Evolutionary conservation across 208 protist genomes (phyloP).

Genomic region (Trypanosoma lewisi): DNA sequence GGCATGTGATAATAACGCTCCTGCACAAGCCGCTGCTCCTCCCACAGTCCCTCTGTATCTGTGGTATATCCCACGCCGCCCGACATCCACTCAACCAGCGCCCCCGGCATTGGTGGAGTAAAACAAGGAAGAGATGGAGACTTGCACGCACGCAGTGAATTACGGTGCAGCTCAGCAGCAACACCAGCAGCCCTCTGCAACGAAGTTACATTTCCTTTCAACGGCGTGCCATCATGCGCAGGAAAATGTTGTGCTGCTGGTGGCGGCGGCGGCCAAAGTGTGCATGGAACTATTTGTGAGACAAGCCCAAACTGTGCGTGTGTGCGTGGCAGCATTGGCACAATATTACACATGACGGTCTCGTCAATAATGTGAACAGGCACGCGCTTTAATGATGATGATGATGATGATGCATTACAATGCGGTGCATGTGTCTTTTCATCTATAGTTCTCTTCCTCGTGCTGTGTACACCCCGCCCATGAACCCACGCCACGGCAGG

Average conservation of each 20-base stretch:
- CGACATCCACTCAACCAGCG: constrained; percentile 59
- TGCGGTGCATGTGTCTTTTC: neutral
- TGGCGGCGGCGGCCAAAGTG: constrained; percentile 19
- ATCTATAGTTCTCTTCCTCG: neutral
- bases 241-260: no score
- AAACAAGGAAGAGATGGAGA: neutral
- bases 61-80: constrained; percentile 58
- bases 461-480: neutral
- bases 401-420: neutral
- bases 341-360: constrained; percentile 60
- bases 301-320: constrained; percentile 50
- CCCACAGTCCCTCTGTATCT: constrained; percentile 57
- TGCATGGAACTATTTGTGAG: constrained; percentile 65
- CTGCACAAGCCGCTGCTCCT: constrained; percentile 43
- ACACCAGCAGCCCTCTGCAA: constrained; percentile 12
- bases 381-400: neutral
- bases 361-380: constrained; percentile 44
- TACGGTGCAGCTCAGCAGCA: constrained; percentile 9
- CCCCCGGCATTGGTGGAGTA: constrained; percentile 17
- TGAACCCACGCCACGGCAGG: neutral
- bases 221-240: neutral
- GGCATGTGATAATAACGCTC: constrained; percentile 48
- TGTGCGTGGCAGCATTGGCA: constrained; percentile 55
- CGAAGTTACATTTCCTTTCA: neutral
- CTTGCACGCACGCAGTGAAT: neutral